phyloP scores from a whole-genome alignment of 108 stramenopile species.

The Cylindrotheca fusiformis region DNA sequence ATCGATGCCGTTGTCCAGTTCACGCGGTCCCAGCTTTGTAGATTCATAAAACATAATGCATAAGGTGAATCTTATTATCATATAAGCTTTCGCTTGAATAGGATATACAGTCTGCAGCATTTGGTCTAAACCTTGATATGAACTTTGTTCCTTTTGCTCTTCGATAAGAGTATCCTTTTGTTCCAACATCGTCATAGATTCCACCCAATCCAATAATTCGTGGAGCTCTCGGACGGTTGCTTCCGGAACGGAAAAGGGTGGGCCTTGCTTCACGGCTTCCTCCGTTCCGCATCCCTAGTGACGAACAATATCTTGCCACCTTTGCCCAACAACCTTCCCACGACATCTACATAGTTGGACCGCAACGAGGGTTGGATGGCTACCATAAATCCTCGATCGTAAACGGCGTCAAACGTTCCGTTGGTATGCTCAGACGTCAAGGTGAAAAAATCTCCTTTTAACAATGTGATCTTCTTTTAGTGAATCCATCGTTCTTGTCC shows the following conservation, averaged over 20 bases:
- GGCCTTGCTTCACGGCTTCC: constrained; percentile 46
- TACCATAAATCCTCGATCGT: constrained; percentile 78
- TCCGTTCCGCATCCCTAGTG: constrained; percentile 46
- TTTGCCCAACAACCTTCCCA: constrained; percentile 49
- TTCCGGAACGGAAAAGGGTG: constrained; percentile 74
- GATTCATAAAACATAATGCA: too few relatives aligned
- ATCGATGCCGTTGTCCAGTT: too few relatives aligned
- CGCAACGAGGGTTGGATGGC: constrained; percentile 71
- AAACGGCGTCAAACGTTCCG: constrained; percentile 64
- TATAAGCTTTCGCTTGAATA: constrained; percentile 16
- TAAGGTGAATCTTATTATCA: too few relatives aligned
- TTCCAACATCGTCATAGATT: constrained; percentile 47
- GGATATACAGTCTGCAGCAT: constrained; percentile 20
- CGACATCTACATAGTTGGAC: constrained; percentile 46
- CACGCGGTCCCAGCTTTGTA: too few relatives aligned
- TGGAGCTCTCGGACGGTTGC: constrained; percentile 42
- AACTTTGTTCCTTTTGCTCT: constrained; percentile 35
- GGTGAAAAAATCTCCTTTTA: constrained; percentile 69
- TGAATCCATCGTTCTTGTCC: constrained; percentile 11
- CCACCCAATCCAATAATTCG: constrained; percentile 45
- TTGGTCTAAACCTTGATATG: constrained; percentile 37
- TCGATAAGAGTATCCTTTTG: constrained; percentile 44
- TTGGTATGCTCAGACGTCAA: constrained; percentile 20
- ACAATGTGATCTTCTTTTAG: constrained; percentile 49
- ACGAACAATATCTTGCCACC: constrained; percentile 65